Percentiles rank a stretch among this genome's conserved stretches.
These are phyloP conservation scores for Eimeria tenella DNA, from an alignment of 169 alveolate species.

Conservation along the genomic window DNA sequence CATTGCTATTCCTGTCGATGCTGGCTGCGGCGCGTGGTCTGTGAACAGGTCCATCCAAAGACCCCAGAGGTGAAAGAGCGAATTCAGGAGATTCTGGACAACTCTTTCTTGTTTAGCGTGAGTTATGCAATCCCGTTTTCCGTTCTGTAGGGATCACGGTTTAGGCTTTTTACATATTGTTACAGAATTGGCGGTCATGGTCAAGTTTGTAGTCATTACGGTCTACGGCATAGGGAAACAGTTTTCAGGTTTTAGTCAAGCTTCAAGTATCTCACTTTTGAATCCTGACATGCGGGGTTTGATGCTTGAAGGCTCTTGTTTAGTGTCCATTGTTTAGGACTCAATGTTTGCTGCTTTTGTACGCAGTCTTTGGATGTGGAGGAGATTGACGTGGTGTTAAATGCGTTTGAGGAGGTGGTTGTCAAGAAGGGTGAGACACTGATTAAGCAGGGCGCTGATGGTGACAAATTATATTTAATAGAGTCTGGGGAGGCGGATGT, in stretches of 20 bases:
- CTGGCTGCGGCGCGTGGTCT: neutral
- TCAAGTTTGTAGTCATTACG: no score
- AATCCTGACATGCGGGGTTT: no score
- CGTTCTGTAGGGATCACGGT: neutral
- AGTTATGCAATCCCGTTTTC: neutral
- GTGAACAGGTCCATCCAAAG: slow-evolving; percentile 85
- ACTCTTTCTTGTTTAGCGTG: slow-evolving; percentile 90
- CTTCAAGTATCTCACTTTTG: no score
- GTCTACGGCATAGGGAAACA: no score
- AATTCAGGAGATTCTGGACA: slow-evolving; percentile 85
- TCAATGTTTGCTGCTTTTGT: no score
- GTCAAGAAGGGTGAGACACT: slow-evolving; percentile 60
- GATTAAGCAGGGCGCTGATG: slow-evolving; percentile 95
- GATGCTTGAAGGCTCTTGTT: no score
- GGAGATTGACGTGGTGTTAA: slow-evolving; percentile 40
- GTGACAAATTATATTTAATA: slow-evolving; percentile 93
- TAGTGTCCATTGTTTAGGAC: no score
- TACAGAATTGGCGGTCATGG: neutral
- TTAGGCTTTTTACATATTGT: neutral
- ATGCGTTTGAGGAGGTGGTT: slow-evolving; percentile 43
- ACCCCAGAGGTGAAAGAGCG: slow-evolving; percentile 89
- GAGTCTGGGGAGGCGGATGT: slow-evolving; percentile 94
- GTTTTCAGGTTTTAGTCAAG: no score
- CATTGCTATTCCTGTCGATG: neutral
- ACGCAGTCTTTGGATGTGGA: slow-evolving; percentile 52